Conservation (phyloP, 805 yeast genomes). For the Ogataea paradorogensis region DNA sequence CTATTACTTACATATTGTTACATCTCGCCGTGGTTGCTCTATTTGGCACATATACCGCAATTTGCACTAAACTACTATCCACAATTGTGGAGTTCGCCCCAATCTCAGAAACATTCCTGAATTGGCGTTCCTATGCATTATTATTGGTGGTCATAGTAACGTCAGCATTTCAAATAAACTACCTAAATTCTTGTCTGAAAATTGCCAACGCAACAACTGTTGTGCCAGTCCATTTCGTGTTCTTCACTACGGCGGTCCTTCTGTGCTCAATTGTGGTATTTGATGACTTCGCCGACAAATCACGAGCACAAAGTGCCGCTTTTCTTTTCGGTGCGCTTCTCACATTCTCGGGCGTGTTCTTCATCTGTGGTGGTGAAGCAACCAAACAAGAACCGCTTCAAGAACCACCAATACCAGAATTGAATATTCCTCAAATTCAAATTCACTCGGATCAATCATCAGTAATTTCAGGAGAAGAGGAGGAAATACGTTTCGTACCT, state of each 20-base stretch:
- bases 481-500: background rate
- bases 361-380: constrained; percentile 28
- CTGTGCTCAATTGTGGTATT: constrained; percentile 42
- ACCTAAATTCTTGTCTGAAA: constrained; percentile 38
- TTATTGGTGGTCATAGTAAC: constrained; percentile 34
- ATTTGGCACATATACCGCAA: constrained; percentile 47
- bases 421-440: background rate
- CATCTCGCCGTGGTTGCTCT: constrained; percentile 40
- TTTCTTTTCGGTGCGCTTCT: constrained; percentile 37
- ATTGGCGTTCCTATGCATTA: constrained; percentile 33
- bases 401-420: background rate
- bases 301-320: constrained; percentile 19
- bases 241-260: constrained; percentile 43
- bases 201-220: constrained; percentile 44
- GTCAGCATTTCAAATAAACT: constrained; percentile 40
- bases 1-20: constrained; percentile 24
- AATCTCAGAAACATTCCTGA: constrained; percentile 21
- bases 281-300: constrained; percentile 36
- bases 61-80: constrained; percentile 41
- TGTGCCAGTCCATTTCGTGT: constrained; percentile 48
- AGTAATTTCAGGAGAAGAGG: constrained; percentile 10
- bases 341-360: constrained; percentile 42
- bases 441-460: constrained; percentile 8
- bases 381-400: background rate
- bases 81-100: constrained; percentile 31